Percentiles rank a stretch among this genome's conserved stretches.
Evolutionary conservation across 495 filamentous ascomycete species (phyloP).

Genomic region (Stereocaulon alpinum): DNA sequence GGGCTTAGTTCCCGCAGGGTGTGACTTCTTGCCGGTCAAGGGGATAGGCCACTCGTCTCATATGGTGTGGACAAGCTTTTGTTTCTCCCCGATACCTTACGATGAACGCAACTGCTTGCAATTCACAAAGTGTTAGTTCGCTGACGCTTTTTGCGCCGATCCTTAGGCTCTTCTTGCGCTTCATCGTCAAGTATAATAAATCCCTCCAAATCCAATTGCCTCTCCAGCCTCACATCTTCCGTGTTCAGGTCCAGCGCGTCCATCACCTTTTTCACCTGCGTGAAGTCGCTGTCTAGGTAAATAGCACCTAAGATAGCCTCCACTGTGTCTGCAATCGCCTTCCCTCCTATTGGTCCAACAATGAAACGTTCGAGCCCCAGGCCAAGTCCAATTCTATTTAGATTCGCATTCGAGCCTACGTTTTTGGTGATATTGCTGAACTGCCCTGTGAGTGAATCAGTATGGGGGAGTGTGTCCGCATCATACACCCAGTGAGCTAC

Average conservation of each 20-base stretch:
- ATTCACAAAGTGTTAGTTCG: not conserved
- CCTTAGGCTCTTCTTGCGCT: not conserved
- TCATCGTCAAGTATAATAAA: not conserved
- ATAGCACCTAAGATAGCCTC: conserved; percentile 11
- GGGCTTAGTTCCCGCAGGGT: too few relatives aligned
- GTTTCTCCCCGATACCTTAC: too few relatives aligned
- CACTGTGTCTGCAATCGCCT: conserved; percentile 5
- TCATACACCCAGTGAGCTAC: not conserved
- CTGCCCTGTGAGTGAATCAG: not conserved
- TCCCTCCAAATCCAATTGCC: not conserved
- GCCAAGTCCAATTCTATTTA: not conserved
- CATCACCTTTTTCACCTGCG: conserved; percentile 1
- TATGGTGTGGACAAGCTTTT: too few relatives aligned
- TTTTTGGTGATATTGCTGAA: not conserved
- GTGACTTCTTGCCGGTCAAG: too few relatives aligned
- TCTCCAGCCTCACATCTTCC: not conserved
- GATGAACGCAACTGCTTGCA: too few relatives aligned
- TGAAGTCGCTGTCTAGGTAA: conserved; percentile 7
- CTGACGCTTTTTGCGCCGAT: not conserved
- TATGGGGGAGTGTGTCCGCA: too few relatives aligned
- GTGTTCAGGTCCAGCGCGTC: not conserved
- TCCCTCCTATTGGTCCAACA: not conserved
- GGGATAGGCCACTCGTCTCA: too few relatives aligned
- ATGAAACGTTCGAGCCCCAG: not conserved
- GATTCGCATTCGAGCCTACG: not conserved